Percentiles rank a stretch among this genome's conserved stretches.
Conservation (phyloP, 78 protist genomes). For the Bodo saltans region DNA sequence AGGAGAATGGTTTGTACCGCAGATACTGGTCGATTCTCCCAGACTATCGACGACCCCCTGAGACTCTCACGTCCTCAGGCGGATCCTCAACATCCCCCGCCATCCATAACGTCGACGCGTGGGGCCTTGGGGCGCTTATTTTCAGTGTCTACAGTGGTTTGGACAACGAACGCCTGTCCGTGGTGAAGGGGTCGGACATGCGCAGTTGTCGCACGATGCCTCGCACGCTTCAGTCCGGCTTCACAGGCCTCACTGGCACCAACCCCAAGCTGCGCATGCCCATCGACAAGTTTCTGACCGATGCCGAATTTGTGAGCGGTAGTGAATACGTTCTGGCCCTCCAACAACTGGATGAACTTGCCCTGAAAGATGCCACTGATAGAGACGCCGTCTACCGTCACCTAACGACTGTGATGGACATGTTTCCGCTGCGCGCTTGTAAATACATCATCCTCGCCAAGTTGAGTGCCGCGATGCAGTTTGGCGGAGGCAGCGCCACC, state of each 20-base stretch:
- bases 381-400: conserved; percentile 22
- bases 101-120: conserved; percentile 3
- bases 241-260: neutral
- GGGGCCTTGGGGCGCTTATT: conserved; percentile 24
- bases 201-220: neutral
- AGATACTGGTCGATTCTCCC: conserved; percentile 1
- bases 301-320: neutral
- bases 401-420: conserved; percentile 12
- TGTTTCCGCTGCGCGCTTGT: conserved; percentile 23
- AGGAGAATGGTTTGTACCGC: neutral
- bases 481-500: conserved; percentile 26
- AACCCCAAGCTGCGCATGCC: neutral
- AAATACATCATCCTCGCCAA: conserved; percentile 33
- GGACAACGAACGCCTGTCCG: neutral
- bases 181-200: neutral
- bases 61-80: neutral
- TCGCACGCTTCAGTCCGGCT: neutral
- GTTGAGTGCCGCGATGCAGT: conserved; percentile 28
- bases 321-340: neutral
- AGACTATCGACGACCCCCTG: neutral
- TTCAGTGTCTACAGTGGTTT: conserved; percentile 1
- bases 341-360: conserved; percentile 4
- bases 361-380: conserved; percentile 36
- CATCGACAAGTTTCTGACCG: neutral
- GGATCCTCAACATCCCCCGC: neutral